phyloP scores from a whole-genome alignment of 2,329 filamentous ascomycete species.

The Alternaria postmessia region DNA sequence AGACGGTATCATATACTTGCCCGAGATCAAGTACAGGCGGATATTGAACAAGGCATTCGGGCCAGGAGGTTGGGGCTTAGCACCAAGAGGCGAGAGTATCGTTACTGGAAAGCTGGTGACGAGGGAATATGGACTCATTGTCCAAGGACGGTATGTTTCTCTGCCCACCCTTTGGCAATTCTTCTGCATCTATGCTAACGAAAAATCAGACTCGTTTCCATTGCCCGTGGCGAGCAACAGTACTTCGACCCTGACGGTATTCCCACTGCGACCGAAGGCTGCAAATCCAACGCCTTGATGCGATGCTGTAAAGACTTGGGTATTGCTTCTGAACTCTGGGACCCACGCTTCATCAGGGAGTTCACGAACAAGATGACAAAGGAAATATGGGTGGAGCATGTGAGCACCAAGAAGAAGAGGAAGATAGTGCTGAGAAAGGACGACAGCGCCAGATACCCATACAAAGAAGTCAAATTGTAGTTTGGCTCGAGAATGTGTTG shows the following conservation, averaged over 20 bases:
- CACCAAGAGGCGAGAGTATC: conserved; percentile 83
- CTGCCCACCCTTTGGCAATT: not conserved
- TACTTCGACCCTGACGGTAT: conserved; percentile 92
- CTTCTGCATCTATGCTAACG: not conserved
- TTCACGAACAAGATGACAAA: conserved; percentile 79
- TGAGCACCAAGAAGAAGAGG: conserved; percentile 83
- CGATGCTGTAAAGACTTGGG: conserved; percentile 98
- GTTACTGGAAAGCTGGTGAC: conserved; percentile 84
- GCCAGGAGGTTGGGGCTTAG: conserved; percentile 93
- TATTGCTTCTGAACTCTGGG: conserved; percentile 94
- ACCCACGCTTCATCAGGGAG: conserved; percentile 85
- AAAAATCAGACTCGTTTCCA: conserved; percentile 78
- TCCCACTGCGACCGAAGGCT: conserved; percentile 92
- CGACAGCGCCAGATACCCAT: conserved; percentile 73
- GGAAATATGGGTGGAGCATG: conserved; percentile 91
- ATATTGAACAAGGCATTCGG: conserved; percentile 92
- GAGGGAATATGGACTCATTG: conserved; percentile 91
- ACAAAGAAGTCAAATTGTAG: conserved; percentile 58
- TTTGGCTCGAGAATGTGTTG: not conserved
- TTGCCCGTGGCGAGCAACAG: conserved; percentile 92
- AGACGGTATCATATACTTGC: conserved; percentile 93
- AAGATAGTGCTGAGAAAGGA: conserved; percentile 89
- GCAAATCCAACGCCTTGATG: conserved; percentile 97
- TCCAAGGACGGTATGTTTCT: conserved; percentile 77
- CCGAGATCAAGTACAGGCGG: conserved; percentile 96